Percentiles rank a stretch among this genome's conserved stretches.
These are phyloP conservation scores for Cladosporium velox DNA, from an alignment of 2,329 filamentous ascomycete genomes.

Conservation along the genomic window DNA sequence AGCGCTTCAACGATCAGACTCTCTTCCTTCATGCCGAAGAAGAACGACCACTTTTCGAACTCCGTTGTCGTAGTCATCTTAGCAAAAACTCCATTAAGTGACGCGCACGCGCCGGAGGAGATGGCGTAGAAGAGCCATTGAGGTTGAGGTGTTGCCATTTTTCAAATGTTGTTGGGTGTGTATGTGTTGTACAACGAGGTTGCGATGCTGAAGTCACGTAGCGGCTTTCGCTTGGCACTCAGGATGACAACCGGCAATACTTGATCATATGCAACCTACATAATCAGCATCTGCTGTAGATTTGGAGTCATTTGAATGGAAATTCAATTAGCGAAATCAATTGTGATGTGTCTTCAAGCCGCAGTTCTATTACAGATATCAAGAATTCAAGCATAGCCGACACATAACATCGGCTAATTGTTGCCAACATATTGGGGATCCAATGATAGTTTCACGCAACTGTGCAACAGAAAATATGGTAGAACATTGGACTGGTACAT, in stretches of 20 bases:
- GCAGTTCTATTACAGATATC: not conserved
- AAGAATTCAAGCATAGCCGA: not conserved
- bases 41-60: conserved; percentile 55
- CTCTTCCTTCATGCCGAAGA: conserved; percentile 48
- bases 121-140: conserved; percentile 66
- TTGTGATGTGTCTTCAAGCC: not conserved
- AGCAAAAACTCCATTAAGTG: conserved; percentile 80
- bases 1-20: conserved; percentile 53
- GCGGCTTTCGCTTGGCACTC: not conserved
- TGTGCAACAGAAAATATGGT: not conserved
- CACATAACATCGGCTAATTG: not conserved
- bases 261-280: not conserved
- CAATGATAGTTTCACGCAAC: not conserved
- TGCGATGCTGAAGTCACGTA: not conserved
- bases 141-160: conserved; percentile 20
- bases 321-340: not conserved
- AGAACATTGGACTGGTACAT: not conserved
- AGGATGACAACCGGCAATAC: not conserved
- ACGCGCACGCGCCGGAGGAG: conserved; percentile 74
- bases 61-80: conserved; percentile 71
- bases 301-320: not conserved
- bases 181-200: not conserved
- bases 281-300: not conserved
- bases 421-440: not conserved
- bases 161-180: not conserved